phyloP scores from a whole-genome alignment of 1,284 basidiomycete genomes.

The Cystobasidium sp. region DNA sequence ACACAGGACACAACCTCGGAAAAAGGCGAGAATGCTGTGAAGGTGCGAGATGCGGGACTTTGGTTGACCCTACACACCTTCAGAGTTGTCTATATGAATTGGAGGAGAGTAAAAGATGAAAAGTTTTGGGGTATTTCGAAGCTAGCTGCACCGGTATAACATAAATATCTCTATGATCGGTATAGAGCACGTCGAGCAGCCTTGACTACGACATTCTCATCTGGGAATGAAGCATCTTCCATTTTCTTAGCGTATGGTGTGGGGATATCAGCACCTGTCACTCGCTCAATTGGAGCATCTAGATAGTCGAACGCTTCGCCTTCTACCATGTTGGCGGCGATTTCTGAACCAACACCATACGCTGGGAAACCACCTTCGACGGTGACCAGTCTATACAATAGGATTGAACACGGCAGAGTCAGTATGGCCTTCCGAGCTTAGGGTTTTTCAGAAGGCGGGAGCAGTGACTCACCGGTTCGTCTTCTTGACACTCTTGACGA shows the following conservation, averaged over 20 bases:
- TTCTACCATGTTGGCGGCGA: slow-evolving; percentile 68
- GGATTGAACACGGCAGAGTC: not conserved
- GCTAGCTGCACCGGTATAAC: not conserved
- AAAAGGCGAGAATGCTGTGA: too few relatives aligned
- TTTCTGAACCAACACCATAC: slow-evolving; percentile 97
- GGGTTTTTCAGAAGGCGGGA: slow-evolving; percentile 16
- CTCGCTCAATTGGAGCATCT: slow-evolving; percentile 94
- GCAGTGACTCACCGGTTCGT: slow-evolving; percentile 74
- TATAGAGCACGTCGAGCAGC: slow-evolving; percentile 88
- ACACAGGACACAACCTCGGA: too few relatives aligned
- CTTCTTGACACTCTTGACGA: slow-evolving; percentile 95
- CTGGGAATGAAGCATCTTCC: slow-evolving; percentile 88
- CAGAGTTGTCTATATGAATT: too few relatives aligned
- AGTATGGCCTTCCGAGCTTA: not conserved
- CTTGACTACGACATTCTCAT: slow-evolving; percentile 82
- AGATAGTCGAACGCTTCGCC: slow-evolving; percentile 88
- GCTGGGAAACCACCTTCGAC: slow-evolving; percentile 98
- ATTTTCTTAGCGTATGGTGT: slow-evolving; percentile 91
- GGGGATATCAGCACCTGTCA: slow-evolving; percentile 94
- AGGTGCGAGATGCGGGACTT: too few relatives aligned
- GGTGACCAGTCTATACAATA: slow-evolving; percentile 71
- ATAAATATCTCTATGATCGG: slow-evolving; percentile 48
- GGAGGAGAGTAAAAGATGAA: too few relatives aligned
- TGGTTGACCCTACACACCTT: too few relatives aligned
- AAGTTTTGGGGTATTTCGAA: not conserved